Percentiles rank a stretch among this genome's conserved stretches.
Conservation (phyloP, 441 rosid species). For the Erodium trifolium region DNA sequence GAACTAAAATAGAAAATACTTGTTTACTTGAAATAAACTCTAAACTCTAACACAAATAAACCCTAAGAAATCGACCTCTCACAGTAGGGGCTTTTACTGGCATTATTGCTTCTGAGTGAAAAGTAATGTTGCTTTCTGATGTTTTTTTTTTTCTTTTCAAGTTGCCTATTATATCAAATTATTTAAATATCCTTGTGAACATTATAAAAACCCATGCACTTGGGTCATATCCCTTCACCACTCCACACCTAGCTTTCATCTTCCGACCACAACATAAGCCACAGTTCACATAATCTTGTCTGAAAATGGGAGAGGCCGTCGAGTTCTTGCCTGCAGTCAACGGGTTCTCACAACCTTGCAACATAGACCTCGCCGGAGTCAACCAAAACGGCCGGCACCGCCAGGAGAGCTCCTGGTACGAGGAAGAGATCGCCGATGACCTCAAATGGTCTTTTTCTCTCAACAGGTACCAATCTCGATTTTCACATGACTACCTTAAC, state of each 20-base stretch:
- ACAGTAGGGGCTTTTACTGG: too few species aligned
- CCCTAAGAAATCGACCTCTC: too few species aligned
- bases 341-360: neutral
- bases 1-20: too few species aligned
- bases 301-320: neutral
- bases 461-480: constrained; percentile 37
- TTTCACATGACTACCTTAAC: too few species aligned
- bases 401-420: constrained; percentile 56
- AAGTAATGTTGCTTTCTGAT: neutral
- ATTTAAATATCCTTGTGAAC: neutral
- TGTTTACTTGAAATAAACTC: too few species aligned
- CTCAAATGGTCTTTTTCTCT: constrained; percentile 94
- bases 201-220: neutral
- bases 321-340: neutral
- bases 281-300: neutral
- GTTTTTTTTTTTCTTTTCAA: too few species aligned
- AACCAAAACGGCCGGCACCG: constrained; percentile 7
- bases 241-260: neutral
- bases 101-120: too few species aligned
- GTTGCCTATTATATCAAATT: too few species aligned
- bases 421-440: constrained; percentile 71
- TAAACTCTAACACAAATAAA: too few species aligned
- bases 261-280: neutral
- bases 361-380: neutral
- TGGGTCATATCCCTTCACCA: neutral